Base-by-base conservation (phyloP, 1,284 basidiomycete species). In the Chondrostereum purpureum region DNA sequence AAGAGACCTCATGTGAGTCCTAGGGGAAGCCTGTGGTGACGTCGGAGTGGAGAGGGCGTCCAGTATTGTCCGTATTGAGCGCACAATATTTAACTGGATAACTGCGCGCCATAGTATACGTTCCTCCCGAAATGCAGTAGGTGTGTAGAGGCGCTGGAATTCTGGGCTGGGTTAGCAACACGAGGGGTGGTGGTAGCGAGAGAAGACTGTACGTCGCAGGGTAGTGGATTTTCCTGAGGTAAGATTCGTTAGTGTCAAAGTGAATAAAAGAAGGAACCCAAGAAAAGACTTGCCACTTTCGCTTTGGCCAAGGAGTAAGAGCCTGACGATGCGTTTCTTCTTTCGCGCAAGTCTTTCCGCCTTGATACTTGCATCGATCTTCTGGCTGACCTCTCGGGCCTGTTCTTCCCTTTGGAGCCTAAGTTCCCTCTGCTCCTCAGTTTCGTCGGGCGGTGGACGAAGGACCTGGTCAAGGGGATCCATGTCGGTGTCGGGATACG, bases 11-110 rank as follows among this genome's bases (percentile, higher is more conserved):
- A 44, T 24, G 19, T 47, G 47, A 22, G 46, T 43, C 33, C 44
- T 44, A 4, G 49, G 50, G 22, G 52, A 51, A 14, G 51, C 48
- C 37, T 47, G 49, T 4, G 62, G 61, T 37, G 55, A 55, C 49
- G 46, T 51, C 49, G 36, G 48, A 16, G 56, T 52, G 27, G 72
- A 63, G 42, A 85, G 66, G 0, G 83, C 70, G 45, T 86, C 83
- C 50, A 87, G 73, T 55, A 89, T 87, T 43, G 73, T 77, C 38
- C 79, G 80, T 46, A 88, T 71, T 16, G 84, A 87, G 43, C 83
- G 82, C 39, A 87, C 77, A 52, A 89, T 69, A 60, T 89, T 89
- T 50, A 89, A 75, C 55, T 88, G 87, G 50, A 90, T 83, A 44
- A 90, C 78, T 3, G 81, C 72, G 36, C 87, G 80, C 87, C 86